Conservation (phyloP, 2,329 filamentous ascomycete species). For the Cercospora canescens region DNA sequence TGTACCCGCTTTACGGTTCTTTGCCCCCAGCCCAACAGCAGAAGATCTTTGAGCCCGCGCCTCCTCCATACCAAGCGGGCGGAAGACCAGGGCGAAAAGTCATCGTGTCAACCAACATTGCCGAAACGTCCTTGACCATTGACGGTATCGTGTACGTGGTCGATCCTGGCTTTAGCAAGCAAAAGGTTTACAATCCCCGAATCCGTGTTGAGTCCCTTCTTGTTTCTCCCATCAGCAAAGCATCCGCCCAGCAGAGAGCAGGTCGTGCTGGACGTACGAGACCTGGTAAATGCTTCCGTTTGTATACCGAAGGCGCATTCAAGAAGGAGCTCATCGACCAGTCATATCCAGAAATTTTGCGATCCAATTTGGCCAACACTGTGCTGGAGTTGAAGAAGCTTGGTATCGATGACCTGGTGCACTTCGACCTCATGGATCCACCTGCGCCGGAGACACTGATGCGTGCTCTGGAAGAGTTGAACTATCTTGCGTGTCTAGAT, state of each 20-base stretch:
- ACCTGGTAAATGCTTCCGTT: constrained; percentile 94
- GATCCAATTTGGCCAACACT: constrained; percentile 91
- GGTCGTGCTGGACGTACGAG: constrained; percentile 99
- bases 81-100: constrained; percentile 89
- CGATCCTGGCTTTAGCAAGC: constrained; percentile 98
- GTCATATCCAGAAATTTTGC: constrained; percentile 92
- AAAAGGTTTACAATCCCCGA: constrained; percentile 97
- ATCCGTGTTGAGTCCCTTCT: constrained; percentile 94
- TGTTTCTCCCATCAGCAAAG: constrained; percentile 97
- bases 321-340: constrained; percentile 98
- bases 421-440: constrained; percentile 98
- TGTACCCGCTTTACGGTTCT: constrained; percentile 93
- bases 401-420: constrained; percentile 90
- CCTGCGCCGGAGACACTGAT: constrained; percentile 98
- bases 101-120: constrained; percentile 96
- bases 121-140: constrained; percentile 95
- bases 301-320: constrained; percentile 94
- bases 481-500: constrained; percentile 93
- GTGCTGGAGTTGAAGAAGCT: constrained; percentile 97
- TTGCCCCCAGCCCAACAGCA: constrained; percentile 84
- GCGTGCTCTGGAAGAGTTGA: constrained; percentile 94
- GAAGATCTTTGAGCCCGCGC: constrained; percentile 88
- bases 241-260: constrained; percentile 92
- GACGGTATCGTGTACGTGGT: constrained; percentile 99
- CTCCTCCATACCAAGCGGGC: constrained; percentile 68